Evolutionary conservation across 495 filamentous ascomycete genomes (phyloP), one percentile per base, ranked within the genome.

Genomic region (Trichocladium uniseriatum): DNA sequence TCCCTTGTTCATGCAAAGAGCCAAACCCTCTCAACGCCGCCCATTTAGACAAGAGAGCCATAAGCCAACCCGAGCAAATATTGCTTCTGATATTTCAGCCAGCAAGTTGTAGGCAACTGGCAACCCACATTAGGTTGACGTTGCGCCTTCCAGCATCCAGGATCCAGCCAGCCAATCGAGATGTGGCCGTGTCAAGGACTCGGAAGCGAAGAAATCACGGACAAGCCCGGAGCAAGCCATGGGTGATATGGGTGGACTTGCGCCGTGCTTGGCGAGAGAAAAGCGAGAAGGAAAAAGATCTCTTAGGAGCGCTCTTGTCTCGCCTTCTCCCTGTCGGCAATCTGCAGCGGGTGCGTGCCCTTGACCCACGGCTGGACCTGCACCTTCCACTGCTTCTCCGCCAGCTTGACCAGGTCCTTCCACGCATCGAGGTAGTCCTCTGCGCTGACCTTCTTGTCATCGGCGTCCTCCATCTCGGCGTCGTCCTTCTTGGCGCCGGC

Each of bases 351-450:
- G 55, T 65, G 62, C 10, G 51, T 52, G 31, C 61, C 63, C 57
- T 63, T 60, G 20, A 64, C 58, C 60, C 61, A 65, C 32, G 56
- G 56, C 49, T 62, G 52, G 18, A 65, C 62, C 44, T 65, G 60
- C 3, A 43, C 48, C 19, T 53, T 45, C 62, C 58, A 67, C 69
- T 87, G 82, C 73, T 88, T 86, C 70, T 87, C 74, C 21, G 81
- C 82, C 36, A 83, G 66, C 73, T 86, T 86, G 51, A 79, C 74
- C 51, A 88, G 64, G 55, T 86, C 83, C 67, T 82, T 79, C 61
- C 80, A 90, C 3, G 78, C 72, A 57, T 84, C 80, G 65, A 70
- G 73, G 66, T 87, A 89, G 45, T 87, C 84, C 61, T 83, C 83
- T 45, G 73, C 70, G 16, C 51, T 69, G 38, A 69, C 72, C 56